Percentiles rank a stretch among this genome's conserved stretches.
phyloP scores from a whole-genome alignment of 1,284 basidiomycete genomes.

The Neolentinus lepideus region DNA sequence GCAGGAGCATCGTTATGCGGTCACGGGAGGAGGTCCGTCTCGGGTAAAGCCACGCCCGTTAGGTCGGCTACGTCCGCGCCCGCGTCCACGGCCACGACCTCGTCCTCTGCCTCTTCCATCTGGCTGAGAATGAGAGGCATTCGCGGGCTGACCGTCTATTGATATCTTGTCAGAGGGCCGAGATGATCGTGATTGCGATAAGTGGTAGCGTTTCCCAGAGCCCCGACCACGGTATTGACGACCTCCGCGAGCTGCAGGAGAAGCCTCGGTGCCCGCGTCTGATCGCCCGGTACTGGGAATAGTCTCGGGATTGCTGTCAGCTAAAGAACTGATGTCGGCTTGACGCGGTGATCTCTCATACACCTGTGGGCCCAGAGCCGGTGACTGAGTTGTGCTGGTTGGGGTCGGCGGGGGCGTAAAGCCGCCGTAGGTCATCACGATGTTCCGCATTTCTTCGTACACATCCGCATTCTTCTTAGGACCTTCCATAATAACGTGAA shows the following conservation, averaged over 20 bases:
- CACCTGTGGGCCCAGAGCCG: neutral
- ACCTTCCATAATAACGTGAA: constrained; percentile 5
- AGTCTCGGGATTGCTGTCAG: neutral
- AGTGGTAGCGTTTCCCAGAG: too few relatives aligned
- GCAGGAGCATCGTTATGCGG: neutral
- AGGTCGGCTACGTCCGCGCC: constrained; percentile 12
- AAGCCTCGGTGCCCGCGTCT: too few relatives aligned
- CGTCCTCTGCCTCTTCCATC: constrained; percentile 21
- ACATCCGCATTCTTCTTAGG: constrained; percentile 23
- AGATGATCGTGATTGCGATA: neutral
- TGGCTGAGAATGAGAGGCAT: neutral
- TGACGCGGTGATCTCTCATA: neutral
- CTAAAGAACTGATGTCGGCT: neutral
- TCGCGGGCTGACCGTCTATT: neutral
- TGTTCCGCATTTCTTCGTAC: constrained; percentile 43
- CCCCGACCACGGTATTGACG: too few relatives aligned
- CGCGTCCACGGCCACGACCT: constrained; percentile 32
- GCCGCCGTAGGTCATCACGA: constrained; percentile 46
- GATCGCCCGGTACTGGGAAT: too few relatives aligned
- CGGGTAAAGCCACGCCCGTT: neutral
- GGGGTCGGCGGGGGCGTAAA: constrained; percentile 41
- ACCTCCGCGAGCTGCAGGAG: too few relatives aligned
- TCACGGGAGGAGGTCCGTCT: neutral
- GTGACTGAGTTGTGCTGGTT: constrained; percentile 11
- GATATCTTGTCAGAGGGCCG: neutral